Evolutionary conservation across 2,329 filamentous ascomycete genomes (phyloP).

Genomic region (Aspergillus sclerotialis): DNA sequence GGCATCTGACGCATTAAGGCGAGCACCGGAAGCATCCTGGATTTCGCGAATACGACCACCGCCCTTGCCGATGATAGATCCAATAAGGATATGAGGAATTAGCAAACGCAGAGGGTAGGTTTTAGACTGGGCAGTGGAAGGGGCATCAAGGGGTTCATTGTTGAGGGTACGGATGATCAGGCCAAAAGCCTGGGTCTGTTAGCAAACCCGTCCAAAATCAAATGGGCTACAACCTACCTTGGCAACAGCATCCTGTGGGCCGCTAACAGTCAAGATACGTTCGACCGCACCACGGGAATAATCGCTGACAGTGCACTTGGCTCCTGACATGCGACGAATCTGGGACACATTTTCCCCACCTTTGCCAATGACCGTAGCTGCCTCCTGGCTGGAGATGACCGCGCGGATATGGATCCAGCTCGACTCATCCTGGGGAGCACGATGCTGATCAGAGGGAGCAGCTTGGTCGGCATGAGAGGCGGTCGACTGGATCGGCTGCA

Average conservation of each 20-base stretch:
- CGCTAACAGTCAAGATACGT: conserved; percentile 94
- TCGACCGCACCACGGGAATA: conserved; percentile 96
- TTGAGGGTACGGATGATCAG: conserved; percentile 97
- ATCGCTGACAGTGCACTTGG: conserved; percentile 98
- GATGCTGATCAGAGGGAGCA: conserved; percentile 33
- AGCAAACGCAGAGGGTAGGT: conserved; percentile 93
- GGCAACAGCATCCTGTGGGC: conserved; percentile 89
- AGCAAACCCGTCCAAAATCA: conserved; percentile 4
- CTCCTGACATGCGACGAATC: conserved; percentile 88
- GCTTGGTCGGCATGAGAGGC: conserved; percentile 48
- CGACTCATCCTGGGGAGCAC: conserved; percentile 72
- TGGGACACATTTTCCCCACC: conserved; percentile 97
- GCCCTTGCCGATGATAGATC: conserved; percentile 96
- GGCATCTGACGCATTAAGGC: conserved; percentile 91
- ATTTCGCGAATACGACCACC: conserved; percentile 96
- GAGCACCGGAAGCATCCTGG: conserved; percentile 92
- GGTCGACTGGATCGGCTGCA: conserved; percentile 54
- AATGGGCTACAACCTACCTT: conserved; percentile 58
- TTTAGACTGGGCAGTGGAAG: conserved; percentile 90
- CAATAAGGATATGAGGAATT: conserved; percentile 94
- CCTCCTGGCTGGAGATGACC: conserved; percentile 94
- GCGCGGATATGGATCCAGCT: conserved; percentile 96
- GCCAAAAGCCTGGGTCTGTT: conserved; percentile 68
- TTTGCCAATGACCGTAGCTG: conserved; percentile 96
- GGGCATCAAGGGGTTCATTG: conserved; percentile 82